Base-by-base conservation (phyloP, 2,329 filamentous ascomycete species). In the Penicillium hesseltinei region DNA sequence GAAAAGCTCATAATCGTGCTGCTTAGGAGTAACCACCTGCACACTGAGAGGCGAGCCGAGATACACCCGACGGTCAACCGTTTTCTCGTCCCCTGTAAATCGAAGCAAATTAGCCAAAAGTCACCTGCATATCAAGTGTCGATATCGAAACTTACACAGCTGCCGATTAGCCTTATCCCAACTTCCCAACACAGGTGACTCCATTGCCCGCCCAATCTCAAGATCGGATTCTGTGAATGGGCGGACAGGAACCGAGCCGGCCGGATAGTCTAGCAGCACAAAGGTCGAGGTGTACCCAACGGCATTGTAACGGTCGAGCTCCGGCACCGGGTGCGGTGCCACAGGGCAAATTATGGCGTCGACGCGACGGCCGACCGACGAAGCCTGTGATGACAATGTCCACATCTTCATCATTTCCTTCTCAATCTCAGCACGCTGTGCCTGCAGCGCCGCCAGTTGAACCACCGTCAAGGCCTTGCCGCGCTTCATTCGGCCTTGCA, bases 331-430 rank as follows among this genome's bases (percentile, higher is more conserved):
- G 69, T 89, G 86, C 2, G 85, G 84, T 15, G 85, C 85, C 0
- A 87, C 77, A 0, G 86, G 86, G 60, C 81, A 84, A 54, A 89
- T 80, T 51, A 89, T 80, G 0, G 84, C 84, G 73, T 88, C 86
- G 8, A 88, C 52, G 0, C 62, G 62, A n/a, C 66, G 58, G 7
- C 42, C 31, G 21, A 39, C 49, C 36, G 63, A 60, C 7, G 51
- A 49, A 19, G 10, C 9, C 15, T 21, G 44, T 21, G 38, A 59
- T 25, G 52, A 62, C 25, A 57, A 55, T 6, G 63, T 78, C 85
- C 86, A 89, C 53, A 88, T 80, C 27, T 79, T 72, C 50, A 84
- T 62, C 68, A 87, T 82, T 47, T 82, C 77, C n/a, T 74, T 80
- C 61, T 86, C 82, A 8, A 88, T 65, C 15, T 78, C 74, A 1